phyloP scores from a whole-genome alignment of 1,284 basidiomycete species.

The Ceratobasidium sp. region DNA sequence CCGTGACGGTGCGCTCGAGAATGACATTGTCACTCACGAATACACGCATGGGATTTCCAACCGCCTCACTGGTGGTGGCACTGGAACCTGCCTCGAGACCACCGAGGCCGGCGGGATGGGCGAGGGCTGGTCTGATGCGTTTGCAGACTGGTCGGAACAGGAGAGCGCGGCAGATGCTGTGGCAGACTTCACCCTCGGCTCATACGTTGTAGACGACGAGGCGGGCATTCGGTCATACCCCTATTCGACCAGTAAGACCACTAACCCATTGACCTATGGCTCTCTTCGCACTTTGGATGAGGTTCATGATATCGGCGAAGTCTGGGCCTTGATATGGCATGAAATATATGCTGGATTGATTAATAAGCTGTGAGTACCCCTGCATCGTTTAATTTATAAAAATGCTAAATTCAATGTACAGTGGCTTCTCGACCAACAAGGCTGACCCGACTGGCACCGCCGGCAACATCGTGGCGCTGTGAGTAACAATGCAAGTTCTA shows the following conservation, averaged over 20 bases:
- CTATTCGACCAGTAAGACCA: slow-evolving; percentile 44
- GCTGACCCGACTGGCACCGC: slow-evolving; percentile 31
- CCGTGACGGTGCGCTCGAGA: slow-evolving; percentile 45
- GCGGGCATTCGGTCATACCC: slow-evolving; percentile 27
- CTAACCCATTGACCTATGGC: slow-evolving; percentile 42
- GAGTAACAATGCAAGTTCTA: background rate
- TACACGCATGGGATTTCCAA: slow-evolving; percentile 41
- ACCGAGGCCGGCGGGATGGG: slow-evolving; percentile 48
- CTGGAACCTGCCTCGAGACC: slow-evolving; percentile 38
- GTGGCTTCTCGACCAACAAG: slow-evolving; percentile 43
- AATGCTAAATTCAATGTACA: background rate
- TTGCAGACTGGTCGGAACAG: slow-evolving; percentile 46
- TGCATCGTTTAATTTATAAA: background rate
- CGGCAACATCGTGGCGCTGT: slow-evolving; percentile 46
- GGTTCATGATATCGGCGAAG: slow-evolving; percentile 45
- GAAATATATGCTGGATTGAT: slow-evolving; percentile 45
- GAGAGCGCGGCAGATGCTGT: slow-evolving; percentile 29
- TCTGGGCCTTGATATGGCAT: slow-evolving; percentile 47
- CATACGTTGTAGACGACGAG: slow-evolving; percentile 17
- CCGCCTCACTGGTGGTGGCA: slow-evolving; percentile 41
- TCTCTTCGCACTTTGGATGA: slow-evolving; percentile 32
- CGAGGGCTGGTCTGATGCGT: slow-evolving; percentile 48
- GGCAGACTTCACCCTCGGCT: slow-evolving; percentile 44
- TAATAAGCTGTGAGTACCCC: slow-evolving; percentile 22
- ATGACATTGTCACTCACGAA: slow-evolving; percentile 46